Evolutionary conservation across 768 basidiomycete species (phyloP), one percentile per base, ranked within the genome.

Genomic region (Boletellus emodensis): DNA sequence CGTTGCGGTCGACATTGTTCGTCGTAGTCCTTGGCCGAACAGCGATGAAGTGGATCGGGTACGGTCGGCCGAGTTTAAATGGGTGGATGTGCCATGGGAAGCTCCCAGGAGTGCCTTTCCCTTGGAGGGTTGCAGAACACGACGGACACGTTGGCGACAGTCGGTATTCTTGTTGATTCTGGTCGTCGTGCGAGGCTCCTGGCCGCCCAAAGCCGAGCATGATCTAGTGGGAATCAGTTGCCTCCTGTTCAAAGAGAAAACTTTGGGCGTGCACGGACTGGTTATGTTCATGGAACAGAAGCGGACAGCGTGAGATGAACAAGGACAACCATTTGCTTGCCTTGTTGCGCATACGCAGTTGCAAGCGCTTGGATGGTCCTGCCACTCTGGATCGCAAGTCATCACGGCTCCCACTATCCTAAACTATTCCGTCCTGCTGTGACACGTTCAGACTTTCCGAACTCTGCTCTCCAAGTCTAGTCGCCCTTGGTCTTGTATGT

Each of bases 1-100:
- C 13, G 58, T 53, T 1, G 43, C 18, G 6, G 61, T 54, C 12
- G 67, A 50, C 62, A 68, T 66, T 24, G 41, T 36, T 44, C 48
- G 52, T 54, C 17, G 51, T 20, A 33, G 11, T 48, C 33, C 46
- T 13, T n/a, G 15, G 7, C 18, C 46, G 41, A 41, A 12, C 18
- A 32, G 18, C 30, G 38, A 44, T 30, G 44, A 51, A 54, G 26
- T n/a, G 35, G 24, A 32, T 48, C 24, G 43, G n/a, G 22, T 40
- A 9, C 30, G 37, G 20, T 39, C 40, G 39, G 32, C 14, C 37
- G 9, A 4, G 17, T 35, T 13, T 8, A 42, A 39, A 44, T 12
- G 32, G 32, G 40, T 48, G 48, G 44, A 33, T 42, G 18, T 17
- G 18, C 28, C 22, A 28, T 17, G 56, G 39, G 40, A 39, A 32